A percentile compares a stretch with the other conserved stretches of the same genome.
phyloP scores from a whole-genome alignment of 768 basidiomycete species.

The Tremella mesenterica region DNA sequence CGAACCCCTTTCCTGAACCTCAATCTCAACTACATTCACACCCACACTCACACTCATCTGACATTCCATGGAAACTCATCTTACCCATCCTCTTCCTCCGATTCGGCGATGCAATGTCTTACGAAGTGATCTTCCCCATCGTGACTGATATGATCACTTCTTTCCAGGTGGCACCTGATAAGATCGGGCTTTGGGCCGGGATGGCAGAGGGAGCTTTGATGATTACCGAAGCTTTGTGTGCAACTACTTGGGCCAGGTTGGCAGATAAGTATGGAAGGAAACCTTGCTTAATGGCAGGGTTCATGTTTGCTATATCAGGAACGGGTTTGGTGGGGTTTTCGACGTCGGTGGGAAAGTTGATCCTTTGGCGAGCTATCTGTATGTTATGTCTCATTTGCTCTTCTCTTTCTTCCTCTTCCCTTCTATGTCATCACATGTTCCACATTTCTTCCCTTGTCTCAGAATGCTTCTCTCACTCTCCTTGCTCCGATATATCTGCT shows the following conservation, averaged over 20 bases:
- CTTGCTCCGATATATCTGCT: background rate
- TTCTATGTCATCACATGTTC: background rate
- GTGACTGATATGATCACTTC: conserved; percentile 32
- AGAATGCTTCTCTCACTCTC: background rate
- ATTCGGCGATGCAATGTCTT: conserved; percentile 23
- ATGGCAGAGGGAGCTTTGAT: conserved; percentile 30
- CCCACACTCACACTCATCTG: background rate
- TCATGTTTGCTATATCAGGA: conserved; percentile 4
- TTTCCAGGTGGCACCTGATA: conserved; percentile 18
- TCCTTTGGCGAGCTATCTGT: conserved; percentile 27
- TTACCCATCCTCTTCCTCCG: conserved; percentile 20
- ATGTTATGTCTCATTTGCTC: conserved; percentile 4
- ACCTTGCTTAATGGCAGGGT: conserved; percentile 19
- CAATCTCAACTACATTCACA: background rate
- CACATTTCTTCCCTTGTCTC: background rate
- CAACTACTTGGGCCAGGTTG: conserved; percentile 25
- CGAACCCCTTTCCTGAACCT: background rate
- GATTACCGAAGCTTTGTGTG: conserved; percentile 24
- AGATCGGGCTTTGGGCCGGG: conserved; percentile 27
- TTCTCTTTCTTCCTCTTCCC: background rate
- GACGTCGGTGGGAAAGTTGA: conserved; percentile 16
- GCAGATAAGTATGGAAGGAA: conserved; percentile 28
- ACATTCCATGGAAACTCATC: conserved; percentile 12
- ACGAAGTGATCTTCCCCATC: conserved; percentile 25
- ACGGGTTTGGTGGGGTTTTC: conserved; percentile 22